phyloP scores from a whole-genome alignment of 192 early-diverging fungal genomes.

The Coemansia sp. region DNA sequence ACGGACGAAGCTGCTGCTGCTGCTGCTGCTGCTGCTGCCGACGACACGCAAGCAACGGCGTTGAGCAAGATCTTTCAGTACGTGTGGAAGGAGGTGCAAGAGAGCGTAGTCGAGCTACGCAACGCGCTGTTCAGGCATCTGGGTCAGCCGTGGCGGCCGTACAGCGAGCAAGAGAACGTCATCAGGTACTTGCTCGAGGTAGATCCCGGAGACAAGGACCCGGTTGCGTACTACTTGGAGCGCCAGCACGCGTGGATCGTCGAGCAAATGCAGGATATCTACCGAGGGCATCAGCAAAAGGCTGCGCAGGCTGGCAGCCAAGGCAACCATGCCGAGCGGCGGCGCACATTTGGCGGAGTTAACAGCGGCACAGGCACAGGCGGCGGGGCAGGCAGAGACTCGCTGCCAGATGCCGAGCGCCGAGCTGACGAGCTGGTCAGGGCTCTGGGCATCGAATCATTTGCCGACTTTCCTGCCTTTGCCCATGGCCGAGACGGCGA shows the following conservation, averaged over 20 bases:
- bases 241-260: constrained; percentile 87
- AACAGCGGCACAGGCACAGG: constrained; percentile 3
- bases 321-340: constrained; percentile 28
- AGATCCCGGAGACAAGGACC: constrained; percentile 74
- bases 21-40: not conserved
- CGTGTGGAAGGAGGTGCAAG: constrained; percentile 90
- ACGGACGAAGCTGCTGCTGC: constrained; percentile 1
- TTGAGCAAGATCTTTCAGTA: constrained; percentile 84
- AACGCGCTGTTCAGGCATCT: constrained; percentile 76
- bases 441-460: constrained; percentile 44
- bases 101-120: constrained; percentile 72
- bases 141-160: constrained; percentile 69
- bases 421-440: constrained; percentile 46
- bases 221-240: constrained; percentile 85
- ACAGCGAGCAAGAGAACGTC: constrained; percentile 88
- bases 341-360: constrained; percentile 12
- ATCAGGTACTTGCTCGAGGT: constrained; percentile 69
- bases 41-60: constrained; percentile 39
- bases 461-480: constrained; percentile 41
- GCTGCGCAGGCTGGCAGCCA: constrained; percentile 31
- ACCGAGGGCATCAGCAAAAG: constrained; percentile 59
- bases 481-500: constrained; percentile 44
- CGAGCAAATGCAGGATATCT: constrained; percentile 70
- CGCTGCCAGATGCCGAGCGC: constrained; percentile 25
- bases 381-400: constrained; percentile 7